Percentiles rank a stretch among this genome's conserved stretches.
Conservation (phyloP, 345 rosid species). For the Conringia planisiliqua region DNA sequence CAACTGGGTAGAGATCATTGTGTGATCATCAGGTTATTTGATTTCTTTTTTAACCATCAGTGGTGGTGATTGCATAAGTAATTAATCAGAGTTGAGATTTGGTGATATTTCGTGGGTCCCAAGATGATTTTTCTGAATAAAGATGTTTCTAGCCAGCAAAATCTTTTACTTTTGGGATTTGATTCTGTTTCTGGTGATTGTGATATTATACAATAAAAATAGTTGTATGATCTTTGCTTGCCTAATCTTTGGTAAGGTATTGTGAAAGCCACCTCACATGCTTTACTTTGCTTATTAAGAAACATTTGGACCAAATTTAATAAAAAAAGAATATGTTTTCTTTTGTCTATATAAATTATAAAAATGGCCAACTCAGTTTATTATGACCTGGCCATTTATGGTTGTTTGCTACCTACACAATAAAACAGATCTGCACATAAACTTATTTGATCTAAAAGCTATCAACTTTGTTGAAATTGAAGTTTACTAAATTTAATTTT, state of each 20-base stretch:
- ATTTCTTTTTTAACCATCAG: neutral
- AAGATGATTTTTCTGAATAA: slow-evolving; percentile 21
- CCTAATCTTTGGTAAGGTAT: slow-evolving; percentile 25
- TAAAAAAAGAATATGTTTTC: neutral
- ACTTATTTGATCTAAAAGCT: neutral
- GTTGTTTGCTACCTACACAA: slow-evolving; percentile 25
- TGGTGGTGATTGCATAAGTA: slow-evolving; percentile 7
- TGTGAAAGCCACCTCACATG: slow-evolving; percentile 32
- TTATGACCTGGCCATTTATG: slow-evolving; percentile 23
- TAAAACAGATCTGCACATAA: neutral
- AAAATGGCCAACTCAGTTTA: slow-evolving; percentile 18
- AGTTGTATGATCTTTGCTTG: slow-evolving; percentile 15
- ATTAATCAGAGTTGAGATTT: slow-evolving; percentile 17
- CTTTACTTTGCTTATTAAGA: slow-evolving; percentile 16
- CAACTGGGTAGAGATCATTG: neutral
- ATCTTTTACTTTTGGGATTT: slow-evolving; percentile 22
- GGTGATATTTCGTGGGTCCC: slow-evolving; percentile 28
- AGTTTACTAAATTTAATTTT: neutral
- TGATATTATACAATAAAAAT: neutral
- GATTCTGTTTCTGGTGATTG: slow-evolving; percentile 30
- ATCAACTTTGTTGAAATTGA: neutral
- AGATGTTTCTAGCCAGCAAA: slow-evolving; percentile 23
- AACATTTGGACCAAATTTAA: neutral
- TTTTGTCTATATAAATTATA: neutral
- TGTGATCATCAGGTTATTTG: neutral